These are phyloP conservation scores for Picea abies DNA, from an alignment of 83 land plant species.

Conservation along the genomic window DNA sequence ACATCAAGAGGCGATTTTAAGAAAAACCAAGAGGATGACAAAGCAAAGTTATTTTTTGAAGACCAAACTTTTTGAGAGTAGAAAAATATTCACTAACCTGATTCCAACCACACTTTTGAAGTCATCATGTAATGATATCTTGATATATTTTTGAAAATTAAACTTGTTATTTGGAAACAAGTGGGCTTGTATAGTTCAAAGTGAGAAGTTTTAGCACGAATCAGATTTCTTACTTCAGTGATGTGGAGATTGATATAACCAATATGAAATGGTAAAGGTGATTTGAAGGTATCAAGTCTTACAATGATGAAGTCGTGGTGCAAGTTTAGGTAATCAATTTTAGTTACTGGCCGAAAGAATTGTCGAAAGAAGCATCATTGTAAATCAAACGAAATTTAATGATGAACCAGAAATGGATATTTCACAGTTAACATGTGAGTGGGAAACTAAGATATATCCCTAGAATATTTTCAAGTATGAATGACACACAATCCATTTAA, in stretches of 20 bases:
- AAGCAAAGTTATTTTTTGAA: no score
- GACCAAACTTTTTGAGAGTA: neutral
- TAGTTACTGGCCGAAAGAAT: conserved; percentile 27
- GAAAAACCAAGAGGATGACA: no score
- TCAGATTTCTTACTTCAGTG: no score
- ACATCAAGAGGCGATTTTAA: no score
- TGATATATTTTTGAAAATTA: conserved; percentile 64
- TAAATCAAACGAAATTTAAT: neutral
- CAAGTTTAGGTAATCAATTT: conserved; percentile 44
- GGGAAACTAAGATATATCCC: no score
- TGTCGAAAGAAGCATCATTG: conserved; percentile 45
- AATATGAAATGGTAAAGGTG: neutral
- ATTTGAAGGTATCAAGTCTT: conserved; percentile 1
- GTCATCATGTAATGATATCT: conserved; percentile 63
- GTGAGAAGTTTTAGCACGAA: no score
- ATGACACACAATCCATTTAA: neutral
- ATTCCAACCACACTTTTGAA: conserved; percentile 68
- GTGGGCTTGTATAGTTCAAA: conserved; percentile 47
- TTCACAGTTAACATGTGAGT: neutral
- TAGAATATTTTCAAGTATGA: neutral
- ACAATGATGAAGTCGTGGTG: conserved; percentile 53
- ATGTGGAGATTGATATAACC: neutral
- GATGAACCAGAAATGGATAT: conserved; percentile 18
- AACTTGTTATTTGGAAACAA: conserved; percentile 49
- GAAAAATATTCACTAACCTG: conserved; percentile 24